Conservation (phyloP, 208 protist genomes). For the Trypanosoma cruzi region DNA sequence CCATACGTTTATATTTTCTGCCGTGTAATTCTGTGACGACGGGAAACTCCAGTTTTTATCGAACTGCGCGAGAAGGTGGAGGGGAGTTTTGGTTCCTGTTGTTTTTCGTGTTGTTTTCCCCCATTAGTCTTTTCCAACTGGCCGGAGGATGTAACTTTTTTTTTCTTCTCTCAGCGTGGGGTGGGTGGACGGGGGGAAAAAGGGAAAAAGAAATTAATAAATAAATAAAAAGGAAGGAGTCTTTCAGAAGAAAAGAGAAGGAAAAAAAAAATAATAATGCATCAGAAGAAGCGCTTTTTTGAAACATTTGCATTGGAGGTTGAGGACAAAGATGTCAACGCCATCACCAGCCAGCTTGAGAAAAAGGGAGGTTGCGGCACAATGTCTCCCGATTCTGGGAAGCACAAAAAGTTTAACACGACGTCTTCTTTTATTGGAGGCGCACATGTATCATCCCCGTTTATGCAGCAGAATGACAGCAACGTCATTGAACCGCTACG, state of each 20-base stretch:
- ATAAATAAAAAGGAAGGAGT: not conserved
- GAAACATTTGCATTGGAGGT: not conserved
- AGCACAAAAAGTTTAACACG: not conserved
- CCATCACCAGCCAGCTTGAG: not conserved
- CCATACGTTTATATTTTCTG: no score
- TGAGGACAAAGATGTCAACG: not conserved
- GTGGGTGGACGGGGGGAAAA: no score
- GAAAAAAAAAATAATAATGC: constrained; percentile 19
- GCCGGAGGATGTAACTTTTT: no score
- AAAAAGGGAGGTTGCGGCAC: not conserved
- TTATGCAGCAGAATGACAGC: not conserved
- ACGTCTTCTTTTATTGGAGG: not conserved
- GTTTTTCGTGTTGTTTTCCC: no score
- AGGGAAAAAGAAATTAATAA: no score
- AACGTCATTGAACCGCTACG: constrained; percentile 75
- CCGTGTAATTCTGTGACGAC: no score
- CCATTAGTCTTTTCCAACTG: no score
- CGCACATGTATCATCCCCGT: no score
- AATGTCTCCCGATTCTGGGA: not conserved
- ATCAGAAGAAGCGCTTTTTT: constrained; percentile 10
- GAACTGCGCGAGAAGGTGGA: not conserved
- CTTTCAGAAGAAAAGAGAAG: not conserved
- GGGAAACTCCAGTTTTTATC: no score
- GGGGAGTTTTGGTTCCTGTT: not conserved
- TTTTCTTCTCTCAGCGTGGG: no score